phyloP scores from a whole-genome alignment of 2,329 filamentous ascomycete species.

The Helotiales sp. region DNA sequence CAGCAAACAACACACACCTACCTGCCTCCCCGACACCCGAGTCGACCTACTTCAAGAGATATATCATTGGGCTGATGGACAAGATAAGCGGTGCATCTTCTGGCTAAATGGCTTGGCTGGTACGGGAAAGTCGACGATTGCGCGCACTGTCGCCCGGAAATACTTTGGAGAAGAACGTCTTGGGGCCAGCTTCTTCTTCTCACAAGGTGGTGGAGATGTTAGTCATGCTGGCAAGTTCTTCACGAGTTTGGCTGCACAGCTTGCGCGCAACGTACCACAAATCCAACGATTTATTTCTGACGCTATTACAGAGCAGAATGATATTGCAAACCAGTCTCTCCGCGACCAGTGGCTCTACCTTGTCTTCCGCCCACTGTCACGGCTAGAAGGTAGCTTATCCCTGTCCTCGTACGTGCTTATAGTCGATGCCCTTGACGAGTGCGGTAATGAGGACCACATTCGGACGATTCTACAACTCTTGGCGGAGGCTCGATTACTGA shows the following conservation, averaged over 20 bases:
- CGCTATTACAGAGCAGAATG: background rate
- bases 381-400: background rate
- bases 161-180: too few species aligned
- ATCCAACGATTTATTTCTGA: background rate
- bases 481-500: background rate
- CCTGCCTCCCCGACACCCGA: background rate
- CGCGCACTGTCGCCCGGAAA: too few species aligned
- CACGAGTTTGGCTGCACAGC: too few species aligned
- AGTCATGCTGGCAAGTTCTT: too few species aligned
- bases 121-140: too few species aligned
- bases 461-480: background rate
- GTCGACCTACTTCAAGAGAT: slow-evolving; percentile 6
- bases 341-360: background rate
- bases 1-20: background rate
- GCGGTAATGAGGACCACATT: background rate
- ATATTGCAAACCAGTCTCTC: background rate
- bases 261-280: background rate
- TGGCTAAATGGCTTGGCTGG: too few species aligned
- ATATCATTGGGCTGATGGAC: background rate
- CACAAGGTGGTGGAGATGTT: too few species aligned
- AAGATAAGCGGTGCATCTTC: too few species aligned
- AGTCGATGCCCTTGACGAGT: slow-evolving; percentile 1
- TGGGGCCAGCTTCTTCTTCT: too few species aligned
- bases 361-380: background rate
- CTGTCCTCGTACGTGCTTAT: background rate